These are phyloP conservation scores for Lepraria neglecta DNA, from an alignment of 495 filamentous ascomycete species.

Conservation along the genomic window DNA sequence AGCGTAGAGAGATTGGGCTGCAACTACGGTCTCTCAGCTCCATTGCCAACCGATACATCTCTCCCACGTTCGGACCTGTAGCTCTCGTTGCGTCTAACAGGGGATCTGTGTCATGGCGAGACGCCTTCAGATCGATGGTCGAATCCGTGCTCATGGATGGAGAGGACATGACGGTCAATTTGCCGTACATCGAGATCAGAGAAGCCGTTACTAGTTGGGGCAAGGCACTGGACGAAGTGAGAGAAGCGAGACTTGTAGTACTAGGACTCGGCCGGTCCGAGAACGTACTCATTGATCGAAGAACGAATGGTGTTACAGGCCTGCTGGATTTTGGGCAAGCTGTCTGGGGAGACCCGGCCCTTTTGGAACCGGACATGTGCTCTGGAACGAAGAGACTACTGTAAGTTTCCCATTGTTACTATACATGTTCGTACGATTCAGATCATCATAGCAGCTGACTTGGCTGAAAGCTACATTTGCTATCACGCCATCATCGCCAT, in stretches of 20 bases:
- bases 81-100: conserved; percentile 42
- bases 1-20: conserved; percentile 42
- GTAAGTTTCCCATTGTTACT: conserved; percentile 25
- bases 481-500: conserved; percentile 26
- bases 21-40: conserved; percentile 35
- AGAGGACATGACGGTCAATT: conserved; percentile 60
- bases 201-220: conserved; percentile 44
- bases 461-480: conserved; percentile 19
- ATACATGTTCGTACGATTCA: neutral
- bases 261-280: conserved; percentile 48
- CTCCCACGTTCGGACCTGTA: conserved; percentile 44
- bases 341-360: conserved; percentile 45
- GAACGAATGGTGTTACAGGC: conserved; percentile 40
- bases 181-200: conserved; percentile 61
- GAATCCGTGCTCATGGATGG: conserved; percentile 60
- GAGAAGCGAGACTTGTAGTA: conserved; percentile 50
- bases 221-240: conserved; percentile 50
- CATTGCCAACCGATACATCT: conserved; percentile 38
- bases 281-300: conserved; percentile 53
- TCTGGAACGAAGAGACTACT: conserved; percentile 39
- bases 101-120: conserved; percentile 53
- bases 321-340: conserved; percentile 43
- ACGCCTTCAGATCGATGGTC: conserved; percentile 53
- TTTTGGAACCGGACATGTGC: conserved; percentile 38
- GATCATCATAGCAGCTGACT: conserved; percentile 10